Conservation (phyloP, 352 stramenopile species). For the Phytophthora fragariaefolia region DNA sequence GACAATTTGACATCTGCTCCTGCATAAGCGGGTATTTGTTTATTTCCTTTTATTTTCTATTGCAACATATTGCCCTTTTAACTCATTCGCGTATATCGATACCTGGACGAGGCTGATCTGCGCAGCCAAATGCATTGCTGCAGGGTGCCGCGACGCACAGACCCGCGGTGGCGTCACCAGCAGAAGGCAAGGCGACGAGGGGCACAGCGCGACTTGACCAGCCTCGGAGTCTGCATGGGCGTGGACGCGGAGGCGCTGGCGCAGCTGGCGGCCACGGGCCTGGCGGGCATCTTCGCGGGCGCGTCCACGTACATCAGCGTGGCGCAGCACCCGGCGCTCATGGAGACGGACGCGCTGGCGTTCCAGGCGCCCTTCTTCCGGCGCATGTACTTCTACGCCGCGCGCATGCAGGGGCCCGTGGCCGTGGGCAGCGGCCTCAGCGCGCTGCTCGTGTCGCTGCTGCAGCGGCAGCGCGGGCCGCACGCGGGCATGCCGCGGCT, state of each 20-base stretch:
- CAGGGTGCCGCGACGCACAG: too few relatives aligned
- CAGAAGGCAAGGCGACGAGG: neutral
- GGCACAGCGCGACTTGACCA: neutral
- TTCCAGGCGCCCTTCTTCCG: conserved; percentile 82
- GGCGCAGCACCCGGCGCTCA: conserved; percentile 74
- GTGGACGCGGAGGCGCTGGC: conserved; percentile 66
- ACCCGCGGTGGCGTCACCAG: too few relatives aligned
- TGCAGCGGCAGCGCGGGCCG: conserved; percentile 44
- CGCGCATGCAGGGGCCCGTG: conserved; percentile 67
- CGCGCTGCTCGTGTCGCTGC: conserved; percentile 51
- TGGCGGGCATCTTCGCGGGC: conserved; percentile 75
- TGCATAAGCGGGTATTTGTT: neutral
- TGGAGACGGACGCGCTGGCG: conserved; percentile 56
- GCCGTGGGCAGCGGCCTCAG: conserved; percentile 60
- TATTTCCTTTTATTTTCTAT: neutral
- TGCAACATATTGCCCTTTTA: neutral
- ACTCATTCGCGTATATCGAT: too few relatives aligned
- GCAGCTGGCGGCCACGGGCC: conserved; percentile 60
- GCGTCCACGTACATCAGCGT: conserved; percentile 74
- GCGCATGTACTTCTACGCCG: conserved; percentile 81
- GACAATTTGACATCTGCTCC: neutral
- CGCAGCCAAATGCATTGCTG: too few relatives aligned
- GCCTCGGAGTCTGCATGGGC: conserved; percentile 43
- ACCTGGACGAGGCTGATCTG: too few relatives aligned
- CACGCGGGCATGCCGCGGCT: conserved; percentile 47